These are phyloP conservation scores for Aegilops umbellulata DNA, from an alignment of 176 grass and related monocot genomes.

Conservation along the genomic window DNA sequence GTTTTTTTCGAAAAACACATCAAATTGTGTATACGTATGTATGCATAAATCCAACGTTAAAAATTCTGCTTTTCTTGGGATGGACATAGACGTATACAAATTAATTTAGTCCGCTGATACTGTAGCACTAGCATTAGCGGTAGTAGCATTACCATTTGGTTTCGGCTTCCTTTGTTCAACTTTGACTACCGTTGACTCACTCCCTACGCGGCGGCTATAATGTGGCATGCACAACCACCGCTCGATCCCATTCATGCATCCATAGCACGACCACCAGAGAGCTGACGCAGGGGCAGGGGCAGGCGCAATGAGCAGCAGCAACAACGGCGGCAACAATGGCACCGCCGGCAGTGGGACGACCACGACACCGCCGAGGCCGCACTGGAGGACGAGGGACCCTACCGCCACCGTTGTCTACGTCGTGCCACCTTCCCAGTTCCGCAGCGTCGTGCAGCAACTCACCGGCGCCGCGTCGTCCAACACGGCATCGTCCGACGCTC, in stretches of 20 bases:
- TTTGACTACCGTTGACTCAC: not conserved
- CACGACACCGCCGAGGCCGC: not conserved
- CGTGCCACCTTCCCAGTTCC: conserved; percentile 23
- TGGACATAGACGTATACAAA: no score
- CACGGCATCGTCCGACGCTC: not conserved
- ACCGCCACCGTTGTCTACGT: conserved; percentile 24
- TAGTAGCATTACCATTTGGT: no score
- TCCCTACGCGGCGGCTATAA: not conserved
- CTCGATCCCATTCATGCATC: not conserved
- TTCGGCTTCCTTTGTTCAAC: not conserved
- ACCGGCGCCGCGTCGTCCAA: not conserved
- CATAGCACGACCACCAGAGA: not conserved
- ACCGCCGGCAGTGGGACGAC: not conserved
- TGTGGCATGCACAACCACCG: not conserved
- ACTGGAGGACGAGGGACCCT: conserved; percentile 31
- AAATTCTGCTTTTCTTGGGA: no score
- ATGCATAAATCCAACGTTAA: no score
- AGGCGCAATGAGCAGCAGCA: not conserved
- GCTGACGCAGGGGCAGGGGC: not conserved
- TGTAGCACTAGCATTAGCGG: no score
- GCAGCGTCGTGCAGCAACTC: conserved; percentile 36
- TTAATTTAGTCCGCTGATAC: no score
- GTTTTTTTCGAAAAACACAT: no score
- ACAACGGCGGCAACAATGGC: not conserved
- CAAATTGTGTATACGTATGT: no score